Evolutionary conservation across 2,329 filamentous ascomycete species (phyloP).

Genomic region (Colletotrichum higginsianum): DNA sequence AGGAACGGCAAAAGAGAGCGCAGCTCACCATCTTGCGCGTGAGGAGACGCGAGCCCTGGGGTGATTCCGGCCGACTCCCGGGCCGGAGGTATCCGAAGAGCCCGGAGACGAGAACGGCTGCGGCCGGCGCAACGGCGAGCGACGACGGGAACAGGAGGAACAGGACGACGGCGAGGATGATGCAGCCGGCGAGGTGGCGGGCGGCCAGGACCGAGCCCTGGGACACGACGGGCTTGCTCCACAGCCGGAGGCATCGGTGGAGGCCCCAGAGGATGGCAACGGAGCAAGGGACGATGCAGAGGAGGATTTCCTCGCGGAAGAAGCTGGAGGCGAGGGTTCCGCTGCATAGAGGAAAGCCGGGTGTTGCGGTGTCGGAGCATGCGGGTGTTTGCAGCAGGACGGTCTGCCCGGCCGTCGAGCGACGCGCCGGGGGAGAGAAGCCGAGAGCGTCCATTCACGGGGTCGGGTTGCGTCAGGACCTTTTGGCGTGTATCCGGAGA

Average conservation of each 20-base stretch:
- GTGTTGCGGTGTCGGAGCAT: neutral
- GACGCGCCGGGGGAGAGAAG: no score
- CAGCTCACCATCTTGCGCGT: neutral
- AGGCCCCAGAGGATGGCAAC: slow-evolving; percentile 3
- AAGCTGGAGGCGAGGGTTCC: neutral
- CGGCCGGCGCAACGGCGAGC: neutral
- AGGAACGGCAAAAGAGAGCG: no score
- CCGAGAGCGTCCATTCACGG: no score
- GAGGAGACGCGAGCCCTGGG: neutral
- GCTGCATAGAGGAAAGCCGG: neutral
- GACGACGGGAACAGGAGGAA: neutral
- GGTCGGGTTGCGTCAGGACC: no score
- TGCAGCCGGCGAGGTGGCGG: neutral
- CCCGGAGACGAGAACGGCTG: neutral
- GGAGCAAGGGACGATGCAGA: neutral
- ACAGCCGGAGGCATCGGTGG: neutral
- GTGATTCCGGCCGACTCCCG: neutral
- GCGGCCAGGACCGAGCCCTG: neutral
- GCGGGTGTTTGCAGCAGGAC: no score
- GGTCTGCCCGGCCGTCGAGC: no score
- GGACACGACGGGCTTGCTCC: neutral
- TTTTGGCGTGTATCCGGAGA: no score
- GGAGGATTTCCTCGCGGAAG: neutral
- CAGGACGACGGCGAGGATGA: neutral
- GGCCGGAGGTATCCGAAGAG: neutral